phyloP scores from a whole-genome alignment of 2,329 filamentous ascomycete species.

The Stromatinia cepivora region DNA sequence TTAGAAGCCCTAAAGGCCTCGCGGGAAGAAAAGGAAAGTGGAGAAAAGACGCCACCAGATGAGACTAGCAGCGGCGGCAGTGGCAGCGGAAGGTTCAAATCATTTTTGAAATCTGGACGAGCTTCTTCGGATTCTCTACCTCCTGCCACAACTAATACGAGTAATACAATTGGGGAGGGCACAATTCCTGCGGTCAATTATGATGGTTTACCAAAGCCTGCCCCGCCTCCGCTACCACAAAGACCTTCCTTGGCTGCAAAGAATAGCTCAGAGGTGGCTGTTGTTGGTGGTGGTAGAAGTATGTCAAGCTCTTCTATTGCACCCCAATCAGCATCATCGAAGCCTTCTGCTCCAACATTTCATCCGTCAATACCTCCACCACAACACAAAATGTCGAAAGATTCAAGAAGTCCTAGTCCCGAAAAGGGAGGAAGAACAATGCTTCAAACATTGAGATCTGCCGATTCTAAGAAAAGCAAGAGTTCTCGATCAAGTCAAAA shows the following conservation, averaged over 20 bases:
- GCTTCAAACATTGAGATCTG: constrained; percentile 59
- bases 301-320: constrained; percentile 25
- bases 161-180: constrained; percentile 64
- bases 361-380: constrained; percentile 31
- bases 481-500: constrained; percentile 37
- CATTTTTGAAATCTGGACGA: constrained; percentile 17
- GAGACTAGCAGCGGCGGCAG: constrained; percentile 67
- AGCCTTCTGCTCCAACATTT: constrained; percentile 26
- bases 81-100: constrained; percentile 20
- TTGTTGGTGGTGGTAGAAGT: constrained; percentile 40
- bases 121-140: constrained; percentile 16
- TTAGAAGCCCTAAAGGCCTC: constrained; percentile 76
- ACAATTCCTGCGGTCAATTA: constrained; percentile 81
- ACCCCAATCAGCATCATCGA: constrained; percentile 27
- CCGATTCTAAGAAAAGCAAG: constrained; percentile 50
- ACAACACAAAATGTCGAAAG: constrained; percentile 38
- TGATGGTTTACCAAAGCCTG: constrained; percentile 73
- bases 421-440: constrained; percentile 57
- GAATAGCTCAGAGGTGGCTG: constrained; percentile 53
- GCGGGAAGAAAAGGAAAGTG: constrained; percentile 59
- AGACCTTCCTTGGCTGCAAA: constrained; percentile 49
- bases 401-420: constrained; percentile 54
- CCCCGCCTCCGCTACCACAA: constrained; percentile 55
- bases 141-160: not conserved
- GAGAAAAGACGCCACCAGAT: constrained; percentile 77